These are phyloP conservation scores for Vigna mungo DNA, from an alignment of 306 rosid species.

Conservation along the genomic window DNA sequence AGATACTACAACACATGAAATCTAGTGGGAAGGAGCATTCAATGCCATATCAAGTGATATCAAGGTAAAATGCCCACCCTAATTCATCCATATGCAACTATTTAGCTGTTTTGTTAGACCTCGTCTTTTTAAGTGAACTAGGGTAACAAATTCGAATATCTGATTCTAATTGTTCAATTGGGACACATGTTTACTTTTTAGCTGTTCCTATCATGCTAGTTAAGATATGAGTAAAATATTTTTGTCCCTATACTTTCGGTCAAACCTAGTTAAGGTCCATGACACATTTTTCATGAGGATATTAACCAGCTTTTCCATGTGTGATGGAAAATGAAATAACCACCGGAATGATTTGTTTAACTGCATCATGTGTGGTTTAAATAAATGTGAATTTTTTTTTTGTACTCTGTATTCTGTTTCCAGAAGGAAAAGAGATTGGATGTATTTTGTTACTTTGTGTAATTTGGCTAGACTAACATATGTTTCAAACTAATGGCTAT, in stretches of 20 bases:
- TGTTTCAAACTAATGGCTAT: slow-evolving; percentile 6
- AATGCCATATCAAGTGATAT: slow-evolving; percentile 98
- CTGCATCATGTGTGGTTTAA: slow-evolving; percentile 25
- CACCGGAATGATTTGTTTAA: slow-evolving; percentile 2
- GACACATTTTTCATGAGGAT: not conserved
- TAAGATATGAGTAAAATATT: not conserved
- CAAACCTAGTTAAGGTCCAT: not conserved
- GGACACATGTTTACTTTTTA: slow-evolving; percentile 20
- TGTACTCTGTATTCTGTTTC: slow-evolving; percentile 19
- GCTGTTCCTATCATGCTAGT: not conserved
- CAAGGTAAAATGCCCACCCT: slow-evolving; percentile 65
- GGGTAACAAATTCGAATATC: slow-evolving; percentile 11
- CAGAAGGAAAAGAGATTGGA: not conserved
- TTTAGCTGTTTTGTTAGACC: slow-evolving; percentile 41
- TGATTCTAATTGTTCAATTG: slow-evolving; percentile 25
- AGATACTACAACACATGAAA: slow-evolving; percentile 99
- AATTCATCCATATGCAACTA: slow-evolving; percentile 3
- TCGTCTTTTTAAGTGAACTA: not conserved
- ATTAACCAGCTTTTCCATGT: slow-evolving; percentile 12
- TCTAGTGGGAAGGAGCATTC: slow-evolving; percentile 98
- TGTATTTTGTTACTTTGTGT: slow-evolving; percentile 15
- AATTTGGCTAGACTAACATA: slow-evolving; percentile 13
- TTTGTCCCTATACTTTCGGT: not conserved
- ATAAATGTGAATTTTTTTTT: slow-evolving; percentile 15
- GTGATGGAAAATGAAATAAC: slow-evolving; percentile 34